Evolutionary conservation across 2,329 filamentous ascomycete species (phyloP), one percentile per base, ranked within the genome.

Genomic region (Fusarium nelsonii): DNA sequence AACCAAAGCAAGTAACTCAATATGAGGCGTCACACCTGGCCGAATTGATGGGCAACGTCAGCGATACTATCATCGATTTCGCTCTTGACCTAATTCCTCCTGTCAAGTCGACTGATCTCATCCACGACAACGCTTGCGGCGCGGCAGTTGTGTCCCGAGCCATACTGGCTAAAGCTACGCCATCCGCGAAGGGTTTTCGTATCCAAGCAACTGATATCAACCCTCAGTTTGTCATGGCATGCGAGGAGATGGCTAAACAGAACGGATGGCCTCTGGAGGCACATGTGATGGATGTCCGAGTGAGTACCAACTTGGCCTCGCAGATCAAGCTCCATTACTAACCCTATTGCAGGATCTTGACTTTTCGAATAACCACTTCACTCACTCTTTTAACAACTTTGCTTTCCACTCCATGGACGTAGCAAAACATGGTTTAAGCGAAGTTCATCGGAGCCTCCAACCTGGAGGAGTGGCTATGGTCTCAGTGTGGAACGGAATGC

Each of bases 301-400:
- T 37, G 7, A 59, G 15, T 23, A 10, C 2, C 8, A 1, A 10
- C 3, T 15, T 7, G 1, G 4, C 2, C 3, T 3, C 7, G 3
- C 2, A 3, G 3, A 7, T 4, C 9, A 0, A 23, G 6, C 2
- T 7, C 3, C 1, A 3, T 7, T 16, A 14, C 15, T 40, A 4
- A 58, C 7, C 3, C 7, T 15, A 3, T 2, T n/a, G 10, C 3
- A 53, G 32, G 20, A 26, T 15, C 37, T 51, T 1, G 26, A 46
- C 4, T 54, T 65, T 8, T 36, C 20, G 15, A 30, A 49, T 15
- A 41, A 41, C 2, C 16, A 39, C 4, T 64, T 62, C 23, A 54
- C 48, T 12, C 48, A 50, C 11, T 59, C 23, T 1, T 45, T 63
- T 10, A 61, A 37, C 37, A 55, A 48, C n/a, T 26, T 60, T 9